Conservation (phyloP, 2,329 filamentous ascomycete genomes). For the Graphilbum fragrans region DNA sequence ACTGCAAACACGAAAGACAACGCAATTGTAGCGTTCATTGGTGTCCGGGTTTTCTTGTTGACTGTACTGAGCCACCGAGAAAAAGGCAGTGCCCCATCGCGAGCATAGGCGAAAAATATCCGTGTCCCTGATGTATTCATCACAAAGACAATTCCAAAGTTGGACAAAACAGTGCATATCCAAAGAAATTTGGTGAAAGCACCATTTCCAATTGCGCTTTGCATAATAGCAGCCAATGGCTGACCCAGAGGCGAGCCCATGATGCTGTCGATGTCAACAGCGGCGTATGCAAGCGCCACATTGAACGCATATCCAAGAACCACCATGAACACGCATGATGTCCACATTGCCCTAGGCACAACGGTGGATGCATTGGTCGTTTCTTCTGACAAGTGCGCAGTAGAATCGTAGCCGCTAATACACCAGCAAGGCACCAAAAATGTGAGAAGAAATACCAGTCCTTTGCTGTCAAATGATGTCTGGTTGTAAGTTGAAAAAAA, state of each 20-base stretch:
- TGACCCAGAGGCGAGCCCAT: slow-evolving; percentile 4
- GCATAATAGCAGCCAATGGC: slow-evolving; percentile 3
- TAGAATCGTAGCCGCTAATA: slow-evolving; percentile 4
- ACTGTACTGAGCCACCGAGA: slow-evolving; percentile 1
- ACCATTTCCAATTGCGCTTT: slow-evolving; percentile 1
- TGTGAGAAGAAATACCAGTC: slow-evolving; percentile 3
- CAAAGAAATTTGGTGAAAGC: slow-evolving; percentile 1
- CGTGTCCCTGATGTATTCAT: slow-evolving; percentile 5
- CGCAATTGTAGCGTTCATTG: neutral
- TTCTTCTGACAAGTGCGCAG: slow-evolving; percentile 2
- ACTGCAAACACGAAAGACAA: slow-evolving; percentile 2
- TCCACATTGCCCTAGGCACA: slow-evolving; percentile 5
- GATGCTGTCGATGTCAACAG: slow-evolving; percentile 3
- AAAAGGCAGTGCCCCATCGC: slow-evolving; percentile 3
- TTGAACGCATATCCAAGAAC: slow-evolving; percentile 4
- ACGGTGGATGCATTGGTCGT: slow-evolving; percentile 1
- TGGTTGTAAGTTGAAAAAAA: slow-evolving; percentile 1
- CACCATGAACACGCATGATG: neutral
- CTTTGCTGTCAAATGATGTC: slow-evolving; percentile 1
- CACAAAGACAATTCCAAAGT: slow-evolving; percentile 6
- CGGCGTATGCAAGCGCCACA: slow-evolving; percentile 1
- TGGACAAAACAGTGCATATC: slow-evolving; percentile 4
- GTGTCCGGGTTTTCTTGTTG: neutral
- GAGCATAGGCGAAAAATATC: slow-evolving; percentile 4
- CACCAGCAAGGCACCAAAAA: slow-evolving; percentile 5